Conservation (phyloP, 768 basidiomycete species). For the Boletus barrowsii region DNA sequence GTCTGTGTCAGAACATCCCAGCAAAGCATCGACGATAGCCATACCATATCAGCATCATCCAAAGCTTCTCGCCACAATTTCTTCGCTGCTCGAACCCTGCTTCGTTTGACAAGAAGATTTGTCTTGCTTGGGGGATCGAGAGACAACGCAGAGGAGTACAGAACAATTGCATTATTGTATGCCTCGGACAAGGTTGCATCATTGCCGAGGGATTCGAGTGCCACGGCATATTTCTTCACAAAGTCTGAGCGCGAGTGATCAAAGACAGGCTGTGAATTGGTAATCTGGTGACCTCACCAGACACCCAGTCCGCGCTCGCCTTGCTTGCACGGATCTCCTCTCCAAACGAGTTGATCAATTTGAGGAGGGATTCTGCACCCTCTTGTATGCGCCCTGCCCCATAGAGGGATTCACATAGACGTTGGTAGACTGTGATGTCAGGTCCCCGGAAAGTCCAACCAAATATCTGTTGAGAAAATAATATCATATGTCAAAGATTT, state of each 20-base stretch:
- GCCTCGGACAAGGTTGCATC: conserved; percentile 1
- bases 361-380: too few species aligned
- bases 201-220: conserved; percentile 12
- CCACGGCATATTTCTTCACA: conserved; percentile 1
- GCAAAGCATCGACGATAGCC: not conserved
- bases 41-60: conserved; percentile 12
- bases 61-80: conserved; percentile 15
- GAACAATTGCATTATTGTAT: conserved; percentile 13
- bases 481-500: not conserved
- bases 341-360: too few species aligned
- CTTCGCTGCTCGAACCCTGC: conserved; percentile 5
- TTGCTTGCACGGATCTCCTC: too few species aligned
- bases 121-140: conserved; percentile 3
- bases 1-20: too few species aligned
- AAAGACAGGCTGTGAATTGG: too few species aligned
- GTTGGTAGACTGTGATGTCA: not conserved
- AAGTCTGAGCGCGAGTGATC: not conserved
- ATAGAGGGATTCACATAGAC: not conserved
- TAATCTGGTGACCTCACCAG: too few species aligned
- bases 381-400: too few species aligned
- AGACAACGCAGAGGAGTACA: conserved; percentile 13
- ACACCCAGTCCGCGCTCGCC: too few species aligned
- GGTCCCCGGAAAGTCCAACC: not conserved
- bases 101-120: conserved; percentile 12
- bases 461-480: not conserved